Conservation (phyloP, 1,284 basidiomycete species). For the Rhodotorula sp. region DNA sequence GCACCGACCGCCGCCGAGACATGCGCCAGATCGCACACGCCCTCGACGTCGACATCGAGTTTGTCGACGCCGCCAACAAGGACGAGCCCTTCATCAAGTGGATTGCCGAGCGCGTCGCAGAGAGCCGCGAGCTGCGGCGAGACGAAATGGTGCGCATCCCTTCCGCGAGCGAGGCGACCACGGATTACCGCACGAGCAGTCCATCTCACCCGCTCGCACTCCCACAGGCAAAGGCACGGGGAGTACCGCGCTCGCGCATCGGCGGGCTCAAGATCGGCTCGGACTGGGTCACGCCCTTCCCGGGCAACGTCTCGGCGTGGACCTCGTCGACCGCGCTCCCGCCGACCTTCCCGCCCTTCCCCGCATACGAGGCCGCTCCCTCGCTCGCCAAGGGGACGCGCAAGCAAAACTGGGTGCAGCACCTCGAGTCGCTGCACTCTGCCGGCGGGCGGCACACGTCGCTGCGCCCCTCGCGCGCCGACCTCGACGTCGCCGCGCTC, state of each 20-base stretch:
- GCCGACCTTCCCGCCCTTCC: constrained; percentile 15
- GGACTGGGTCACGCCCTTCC: constrained; percentile 37
- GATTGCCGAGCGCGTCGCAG: constrained; percentile 45
- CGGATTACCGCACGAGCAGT: neutral
- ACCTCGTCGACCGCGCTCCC: neutral
- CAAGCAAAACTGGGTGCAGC: constrained; percentile 25
- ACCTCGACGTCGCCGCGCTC: constrained; percentile 25
- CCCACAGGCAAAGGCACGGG: constrained; percentile 13
- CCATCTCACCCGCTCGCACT: too few species aligned
- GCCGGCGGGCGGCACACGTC: constrained; percentile 11
- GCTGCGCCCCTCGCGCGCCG: constrained; percentile 9
- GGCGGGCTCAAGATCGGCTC: constrained; percentile 35
- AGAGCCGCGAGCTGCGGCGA: constrained; percentile 36
- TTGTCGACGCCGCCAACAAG: constrained; percentile 47
- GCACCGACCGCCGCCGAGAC: constrained; percentile 43
- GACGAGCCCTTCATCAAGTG: constrained; percentile 45
- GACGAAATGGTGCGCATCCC: constrained; percentile 33
- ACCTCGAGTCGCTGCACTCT: constrained; percentile 31
- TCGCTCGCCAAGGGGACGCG: too few species aligned
- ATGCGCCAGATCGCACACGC: constrained; percentile 46
- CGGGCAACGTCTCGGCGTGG: neutral
- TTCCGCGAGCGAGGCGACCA: too few species aligned
- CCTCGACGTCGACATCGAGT: constrained; percentile 45
- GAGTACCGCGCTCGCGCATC: constrained; percentile 10
- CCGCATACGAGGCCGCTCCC: neutral